Conservation (phyloP, 176 grass and related monocot genomes). For the Triticum monococcum region DNA sequence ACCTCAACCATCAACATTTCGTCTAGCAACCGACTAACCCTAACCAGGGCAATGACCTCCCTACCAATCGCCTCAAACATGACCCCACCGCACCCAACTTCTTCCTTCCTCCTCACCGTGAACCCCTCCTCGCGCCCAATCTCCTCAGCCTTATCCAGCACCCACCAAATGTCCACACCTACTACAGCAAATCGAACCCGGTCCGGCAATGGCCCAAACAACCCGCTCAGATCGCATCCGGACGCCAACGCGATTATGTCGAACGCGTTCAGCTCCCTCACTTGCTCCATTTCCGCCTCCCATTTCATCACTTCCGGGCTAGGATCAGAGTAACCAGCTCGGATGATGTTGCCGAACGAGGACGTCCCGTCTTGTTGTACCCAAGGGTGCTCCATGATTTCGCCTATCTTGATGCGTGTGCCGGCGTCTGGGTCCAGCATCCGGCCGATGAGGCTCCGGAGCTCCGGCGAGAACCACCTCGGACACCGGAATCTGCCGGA, state of each 20-base stretch:
- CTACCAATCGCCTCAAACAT: not conserved
- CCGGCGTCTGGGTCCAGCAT: constrained; percentile 15
- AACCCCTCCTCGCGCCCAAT: not conserved
- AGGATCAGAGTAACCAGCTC: not conserved
- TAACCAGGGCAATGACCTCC: no score
- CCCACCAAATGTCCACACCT: not conserved
- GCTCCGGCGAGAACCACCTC: constrained; percentile 35
- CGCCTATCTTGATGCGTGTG: constrained; percentile 17
- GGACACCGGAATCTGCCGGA: constrained; percentile 35
- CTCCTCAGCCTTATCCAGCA: constrained; percentile 15
- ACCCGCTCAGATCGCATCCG: constrained; percentile 36
- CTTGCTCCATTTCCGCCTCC: constrained; percentile 5
- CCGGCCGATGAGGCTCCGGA: constrained; percentile 1
- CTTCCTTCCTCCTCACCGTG: not conserved
- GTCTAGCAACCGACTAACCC: no score
- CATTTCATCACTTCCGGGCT: constrained; percentile 13
- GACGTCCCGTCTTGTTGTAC: not conserved
- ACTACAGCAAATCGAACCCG: not conserved
- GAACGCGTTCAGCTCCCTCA: constrained; percentile 37
- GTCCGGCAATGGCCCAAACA: constrained; percentile 27
- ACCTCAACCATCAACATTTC: no score
- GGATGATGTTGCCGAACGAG: not conserved
- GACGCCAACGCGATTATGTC: constrained; percentile 38
- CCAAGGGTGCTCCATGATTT: constrained; percentile 38
- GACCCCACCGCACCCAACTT: not conserved